Evolutionary conservation across 306 rosid genomes (phyloP).

Genomic region (Cucurbita ficifolia): DNA sequence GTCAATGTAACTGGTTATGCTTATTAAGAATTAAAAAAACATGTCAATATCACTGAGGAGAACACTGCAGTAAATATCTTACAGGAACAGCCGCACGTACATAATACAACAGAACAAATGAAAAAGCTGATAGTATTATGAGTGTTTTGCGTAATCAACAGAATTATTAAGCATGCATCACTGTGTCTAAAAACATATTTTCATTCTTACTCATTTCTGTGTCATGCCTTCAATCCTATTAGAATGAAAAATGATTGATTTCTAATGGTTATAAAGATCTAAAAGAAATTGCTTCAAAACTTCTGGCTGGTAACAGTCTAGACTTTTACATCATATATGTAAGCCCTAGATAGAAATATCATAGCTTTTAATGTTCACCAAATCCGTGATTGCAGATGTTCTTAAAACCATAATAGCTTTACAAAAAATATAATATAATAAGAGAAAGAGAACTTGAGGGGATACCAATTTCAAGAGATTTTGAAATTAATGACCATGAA

Average conservation of each 20-base stretch:
- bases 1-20: not conserved
- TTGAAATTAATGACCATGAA: not conserved
- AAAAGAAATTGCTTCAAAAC: not conserved
- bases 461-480: not conserved
- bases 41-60: not conserved
- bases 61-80: not conserved
- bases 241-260: not conserved
- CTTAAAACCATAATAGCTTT: not conserved
- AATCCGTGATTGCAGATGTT: not conserved
- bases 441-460: not conserved
- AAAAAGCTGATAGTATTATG: not conserved
- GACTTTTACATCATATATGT: not conserved
- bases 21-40: not conserved
- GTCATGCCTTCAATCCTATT: not conserved
- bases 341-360: not conserved
- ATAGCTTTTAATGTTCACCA: not conserved
- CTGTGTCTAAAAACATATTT: not conserved
- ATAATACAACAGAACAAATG: not conserved
- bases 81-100: not conserved
- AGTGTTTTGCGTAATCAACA: not conserved
- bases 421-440: not conserved
- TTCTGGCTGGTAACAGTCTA: not conserved
- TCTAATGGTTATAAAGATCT: not conserved
- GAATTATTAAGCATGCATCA: not conserved
- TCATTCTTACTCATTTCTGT: not conserved